Percentiles rank a stretch among this genome's conserved stretches.
phyloP scores from a whole-genome alignment of 768 basidiomycete species.

The Tephrocybe rancida region DNA sequence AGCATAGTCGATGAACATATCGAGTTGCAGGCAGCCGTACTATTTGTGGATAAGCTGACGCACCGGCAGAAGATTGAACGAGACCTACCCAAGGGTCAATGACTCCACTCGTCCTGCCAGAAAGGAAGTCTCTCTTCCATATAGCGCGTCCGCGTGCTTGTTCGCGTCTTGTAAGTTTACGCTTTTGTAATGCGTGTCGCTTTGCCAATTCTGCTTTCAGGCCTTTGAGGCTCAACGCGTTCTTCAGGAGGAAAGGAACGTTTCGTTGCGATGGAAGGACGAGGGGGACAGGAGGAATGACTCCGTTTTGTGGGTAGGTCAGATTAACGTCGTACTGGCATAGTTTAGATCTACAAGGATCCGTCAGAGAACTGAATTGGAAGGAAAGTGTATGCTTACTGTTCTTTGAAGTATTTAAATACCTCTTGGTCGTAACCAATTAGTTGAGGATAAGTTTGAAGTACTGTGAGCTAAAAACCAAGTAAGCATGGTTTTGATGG shows the following conservation, averaged over 20 bases:
- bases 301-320: slow-evolving; percentile 64
- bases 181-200: slow-evolving; percentile 23
- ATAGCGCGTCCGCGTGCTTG: slow-evolving; percentile 24
- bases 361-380: background rate
- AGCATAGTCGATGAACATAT: slow-evolving; percentile 73
- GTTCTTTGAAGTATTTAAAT: slow-evolving; percentile 67
- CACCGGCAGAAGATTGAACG: background rate
- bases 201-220: slow-evolving; percentile 22
- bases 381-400: slow-evolving; percentile 45
- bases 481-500: slow-evolving; percentile 1
- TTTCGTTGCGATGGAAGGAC: slow-evolving; percentile 34
- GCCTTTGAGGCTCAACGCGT: slow-evolving; percentile 13
- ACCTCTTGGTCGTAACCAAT: slow-evolving; percentile 72
- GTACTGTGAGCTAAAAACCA: slow-evolving; percentile 45
- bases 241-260: slow-evolving; percentile 30
- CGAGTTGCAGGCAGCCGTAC: slow-evolving; percentile 68
- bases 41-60: slow-evolving; percentile 18
- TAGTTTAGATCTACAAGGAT: slow-evolving; percentile 47
- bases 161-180: slow-evolving; percentile 22
- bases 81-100: slow-evolving; percentile 54
- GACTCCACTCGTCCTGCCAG: slow-evolving; percentile 50
- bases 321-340: slow-evolving; percentile 71
- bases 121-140: slow-evolving; percentile 51
- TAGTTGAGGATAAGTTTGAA: slow-evolving; percentile 77
- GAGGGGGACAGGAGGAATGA: slow-evolving; percentile 47